These are phyloP conservation scores for Exophiala spinifera DNA, from an alignment of 2,329 filamentous ascomycete species.

Conservation along the genomic window DNA sequence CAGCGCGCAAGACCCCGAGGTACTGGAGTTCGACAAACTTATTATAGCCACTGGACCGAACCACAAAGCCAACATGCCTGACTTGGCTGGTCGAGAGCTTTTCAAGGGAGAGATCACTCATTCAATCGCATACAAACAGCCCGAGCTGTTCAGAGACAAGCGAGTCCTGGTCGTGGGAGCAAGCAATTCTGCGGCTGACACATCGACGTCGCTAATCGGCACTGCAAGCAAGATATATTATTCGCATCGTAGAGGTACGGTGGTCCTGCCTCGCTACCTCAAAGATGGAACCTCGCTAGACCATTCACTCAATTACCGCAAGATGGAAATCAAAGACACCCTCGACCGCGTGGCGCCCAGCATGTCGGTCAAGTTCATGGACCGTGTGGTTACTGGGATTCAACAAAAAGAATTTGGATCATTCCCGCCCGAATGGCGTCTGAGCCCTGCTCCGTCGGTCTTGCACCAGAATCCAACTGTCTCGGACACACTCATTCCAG, in stretches of 20 bases:
- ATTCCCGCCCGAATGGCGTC: slow-evolving; percentile 27
- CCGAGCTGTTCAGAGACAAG: slow-evolving; percentile 17
- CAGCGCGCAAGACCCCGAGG: not conserved
- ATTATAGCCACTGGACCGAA: slow-evolving; percentile 32
- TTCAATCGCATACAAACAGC: slow-evolving; percentile 16
- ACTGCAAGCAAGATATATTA: slow-evolving; percentile 25
- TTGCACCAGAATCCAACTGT: slow-evolving; percentile 33
- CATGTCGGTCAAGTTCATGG: slow-evolving; percentile 12
- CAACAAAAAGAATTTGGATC: slow-evolving; percentile 11
- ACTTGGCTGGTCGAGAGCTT: slow-evolving; percentile 16
- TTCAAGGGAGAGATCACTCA: slow-evolving; percentile 27
- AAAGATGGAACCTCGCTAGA: slow-evolving; percentile 27
- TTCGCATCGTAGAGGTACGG: slow-evolving; percentile 24
- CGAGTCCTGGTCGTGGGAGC: slow-evolving; percentile 29
- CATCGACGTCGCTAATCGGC: slow-evolving; percentile 21
- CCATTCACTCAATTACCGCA: slow-evolving; percentile 22
- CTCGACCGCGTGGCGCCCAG: slow-evolving; percentile 13
- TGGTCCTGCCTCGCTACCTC: slow-evolving; percentile 23
- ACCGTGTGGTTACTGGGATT: slow-evolving; percentile 9
- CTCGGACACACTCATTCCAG: slow-evolving; percentile 32
- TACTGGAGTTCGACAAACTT: slow-evolving; percentile 34
- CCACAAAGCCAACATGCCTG: slow-evolving; percentile 20
- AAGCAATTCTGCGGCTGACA: slow-evolving; percentile 29
- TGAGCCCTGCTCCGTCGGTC: slow-evolving; percentile 31
- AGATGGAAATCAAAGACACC: slow-evolving; percentile 14